A percentile compares a stretch with the other conserved stretches of the same genome.
These are phyloP conservation scores for Tilletia indica DNA, from an alignment of 1,284 basidiomycete species.

Conservation along the genomic window DNA sequence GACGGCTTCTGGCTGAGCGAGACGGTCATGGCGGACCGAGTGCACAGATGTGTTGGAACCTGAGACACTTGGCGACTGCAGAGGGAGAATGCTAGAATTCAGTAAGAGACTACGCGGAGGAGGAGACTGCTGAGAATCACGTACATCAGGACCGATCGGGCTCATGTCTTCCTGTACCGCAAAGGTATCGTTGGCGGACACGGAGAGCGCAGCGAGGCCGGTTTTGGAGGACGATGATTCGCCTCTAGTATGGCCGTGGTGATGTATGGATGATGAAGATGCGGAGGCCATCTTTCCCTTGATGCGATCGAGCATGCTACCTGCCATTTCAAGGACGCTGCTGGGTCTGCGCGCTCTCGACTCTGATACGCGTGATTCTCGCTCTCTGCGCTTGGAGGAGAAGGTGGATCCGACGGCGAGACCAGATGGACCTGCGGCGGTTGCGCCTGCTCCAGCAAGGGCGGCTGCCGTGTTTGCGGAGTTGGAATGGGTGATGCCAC, in stretches of 20 bases:
- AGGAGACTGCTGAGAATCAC: conserved; percentile 3
- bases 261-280: conserved; percentile 21
- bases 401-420: neutral
- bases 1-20: neutral
- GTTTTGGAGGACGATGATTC: conserved; percentile 22
- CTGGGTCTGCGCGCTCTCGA: conserved; percentile 28
- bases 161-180: conserved; percentile 18
- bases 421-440: neutral
- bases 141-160: conserved; percentile 25
- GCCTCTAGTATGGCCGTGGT: conserved; percentile 26
- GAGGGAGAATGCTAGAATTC: neutral
- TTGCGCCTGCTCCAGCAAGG: neutral
- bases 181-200: neutral
- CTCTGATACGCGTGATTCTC: neutral
- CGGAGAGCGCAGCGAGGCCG: conserved; percentile 23
- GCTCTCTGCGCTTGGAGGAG: neutral
- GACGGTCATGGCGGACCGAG: neutral
- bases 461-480: neutral
- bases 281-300: conserved; percentile 30
- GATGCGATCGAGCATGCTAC: conserved; percentile 43
- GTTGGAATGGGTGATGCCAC: neutral
- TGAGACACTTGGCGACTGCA: conserved; percentile 1
- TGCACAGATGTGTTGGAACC: neutral
- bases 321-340: conserved; percentile 49
- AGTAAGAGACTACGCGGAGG: no score